Evolutionary conservation across 2,329 filamentous ascomycete genomes (phyloP), one percentile per base, ranked within the genome.

Genomic region (Cladophialophora exuberans): DNA sequence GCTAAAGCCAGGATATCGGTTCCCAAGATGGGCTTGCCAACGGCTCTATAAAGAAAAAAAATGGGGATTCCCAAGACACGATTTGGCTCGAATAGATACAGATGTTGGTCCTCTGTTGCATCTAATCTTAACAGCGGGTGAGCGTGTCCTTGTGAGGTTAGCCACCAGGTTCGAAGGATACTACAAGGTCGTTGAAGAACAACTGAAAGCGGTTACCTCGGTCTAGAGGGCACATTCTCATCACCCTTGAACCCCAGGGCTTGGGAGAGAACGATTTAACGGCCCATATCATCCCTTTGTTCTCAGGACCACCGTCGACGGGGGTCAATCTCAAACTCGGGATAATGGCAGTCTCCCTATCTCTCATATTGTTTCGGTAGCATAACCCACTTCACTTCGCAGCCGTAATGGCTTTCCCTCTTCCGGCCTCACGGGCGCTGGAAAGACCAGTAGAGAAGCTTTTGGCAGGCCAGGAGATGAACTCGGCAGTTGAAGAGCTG

Each of bases 401-500:
- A 20, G 17, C 3, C 4, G 36, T 39, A 22, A 39, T 39, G 36
- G 15, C 23, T 11, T 39, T 39, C 17, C 36, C 36, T 39, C 36
- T 39, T 22, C 36, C 17, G 5, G 36, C 17, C 36, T 39, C 36
- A 22, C 3, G 3, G 36, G 17, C 15, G 15, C 10, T 39, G 5
- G 36, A 39, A 39, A 39, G 17, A 39, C 36, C 36, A 11, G n/a
- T 22, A 39, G 36, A 20, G 23, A 20, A 17, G 20, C n/a, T n/a
- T n/a, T 39, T 39, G 17, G 36, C 36, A 11, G 36, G 2, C 36
- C 4, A 20, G 3, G 36, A 13, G 3, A 20, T 3, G n/a, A 39
- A 39, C 36, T 39, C 36, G 36, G 36, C 36, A 20, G 36, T 39
- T 39, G 36, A 20, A 22, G n/a, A 39, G 15, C n/a, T n/a, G 36